Evolutionary conservation across 805 yeast genomes (phyloP).

Genomic region (Yueomyces sinensis): DNA sequence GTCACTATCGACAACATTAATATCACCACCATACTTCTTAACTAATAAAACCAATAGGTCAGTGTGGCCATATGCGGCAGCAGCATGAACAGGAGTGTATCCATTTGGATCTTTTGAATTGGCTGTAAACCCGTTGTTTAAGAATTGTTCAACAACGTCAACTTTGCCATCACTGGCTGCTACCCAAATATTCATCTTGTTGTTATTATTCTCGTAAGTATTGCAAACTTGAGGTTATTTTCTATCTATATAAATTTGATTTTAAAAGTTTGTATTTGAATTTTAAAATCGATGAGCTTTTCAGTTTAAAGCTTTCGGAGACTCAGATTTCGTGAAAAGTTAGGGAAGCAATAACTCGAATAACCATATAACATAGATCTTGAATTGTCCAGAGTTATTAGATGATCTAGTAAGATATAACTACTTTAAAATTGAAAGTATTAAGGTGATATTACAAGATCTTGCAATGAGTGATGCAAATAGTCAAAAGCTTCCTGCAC

Average conservation of each 20-base stretch:
- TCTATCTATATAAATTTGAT: too few species aligned
- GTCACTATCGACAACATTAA: slow-evolving; percentile 71
- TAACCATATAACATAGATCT: too few species aligned
- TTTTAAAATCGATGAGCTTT: too few species aligned
- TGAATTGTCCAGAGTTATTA: too few species aligned
- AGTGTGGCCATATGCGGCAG: slow-evolving; percentile 80
- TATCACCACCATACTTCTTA: slow-evolving; percentile 51
- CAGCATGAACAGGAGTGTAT: slow-evolving; percentile 95
- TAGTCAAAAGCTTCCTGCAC: not conserved
- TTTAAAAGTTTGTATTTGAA: too few species aligned
- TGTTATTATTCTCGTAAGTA: not conserved
- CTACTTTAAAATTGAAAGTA: too few species aligned
- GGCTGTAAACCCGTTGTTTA: slow-evolving; percentile 38
- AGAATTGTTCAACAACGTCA: slow-evolving; percentile 40
- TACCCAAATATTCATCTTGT: slow-evolving; percentile 65
- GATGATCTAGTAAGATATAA: too few species aligned
- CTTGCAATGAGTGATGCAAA: not conserved
- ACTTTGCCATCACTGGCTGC: slow-evolving; percentile 82
- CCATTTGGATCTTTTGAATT: slow-evolving; percentile 84
- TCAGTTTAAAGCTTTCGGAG: too few species aligned
- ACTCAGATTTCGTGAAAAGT: too few species aligned
- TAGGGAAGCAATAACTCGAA: too few species aligned
- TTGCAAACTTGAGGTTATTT: too few species aligned
- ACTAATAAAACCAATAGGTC: slow-evolving; percentile 37
- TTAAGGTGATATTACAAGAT: too few species aligned